phyloP scores from a whole-genome alignment of 371 early-diverging fungal species.

The Gilbertella persicaria region DNA sequence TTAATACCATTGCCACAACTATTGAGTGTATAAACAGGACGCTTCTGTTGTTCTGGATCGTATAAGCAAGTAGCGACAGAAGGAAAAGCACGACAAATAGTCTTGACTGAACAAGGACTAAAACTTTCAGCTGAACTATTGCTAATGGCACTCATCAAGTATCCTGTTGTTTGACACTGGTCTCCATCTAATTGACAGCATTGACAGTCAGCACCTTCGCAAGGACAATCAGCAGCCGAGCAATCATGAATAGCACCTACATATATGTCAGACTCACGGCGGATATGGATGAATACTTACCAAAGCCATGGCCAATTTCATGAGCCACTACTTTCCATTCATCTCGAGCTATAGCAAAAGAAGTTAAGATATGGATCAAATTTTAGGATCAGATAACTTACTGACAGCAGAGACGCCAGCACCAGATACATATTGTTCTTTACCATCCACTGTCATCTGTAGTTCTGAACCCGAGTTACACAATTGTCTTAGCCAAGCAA shows the following conservation, averaged over 20 bases:
- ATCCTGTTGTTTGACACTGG: constrained; percentile 80
- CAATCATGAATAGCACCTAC: constrained; percentile 75
- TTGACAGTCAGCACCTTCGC: constrained; percentile 41
- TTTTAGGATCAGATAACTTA: constrained; percentile 9
- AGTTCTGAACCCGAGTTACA: constrained; percentile 58
- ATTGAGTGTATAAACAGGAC: constrained; percentile 33
- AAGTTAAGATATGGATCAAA: background rate
- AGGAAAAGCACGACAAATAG: constrained; percentile 66
- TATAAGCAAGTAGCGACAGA: constrained; percentile 59
- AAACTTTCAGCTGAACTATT: constrained; percentile 67
- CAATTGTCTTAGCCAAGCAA: constrained; percentile 89
- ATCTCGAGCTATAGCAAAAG: constrained; percentile 52
- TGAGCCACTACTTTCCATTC: constrained; percentile 98
- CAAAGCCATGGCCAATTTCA: constrained; percentile 93
- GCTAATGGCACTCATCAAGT: constrained; percentile 85
- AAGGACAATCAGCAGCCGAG: constrained; percentile 57
- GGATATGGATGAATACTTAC: constrained; percentile 21
- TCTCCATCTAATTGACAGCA: constrained; percentile 73
- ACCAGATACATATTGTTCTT: constrained; percentile 68
- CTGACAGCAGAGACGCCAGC: constrained; percentile 85
- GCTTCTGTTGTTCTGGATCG: constrained; percentile 48
- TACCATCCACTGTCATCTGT: constrained; percentile 45
- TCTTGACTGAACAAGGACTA: constrained; percentile 78
- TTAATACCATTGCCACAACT: constrained; percentile 95
- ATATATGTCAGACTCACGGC: background rate